A percentile compares a stretch with the other conserved stretches of the same genome.
Conservation (phyloP, 345 rosid genomes). For the Camelina hispida region DNA sequence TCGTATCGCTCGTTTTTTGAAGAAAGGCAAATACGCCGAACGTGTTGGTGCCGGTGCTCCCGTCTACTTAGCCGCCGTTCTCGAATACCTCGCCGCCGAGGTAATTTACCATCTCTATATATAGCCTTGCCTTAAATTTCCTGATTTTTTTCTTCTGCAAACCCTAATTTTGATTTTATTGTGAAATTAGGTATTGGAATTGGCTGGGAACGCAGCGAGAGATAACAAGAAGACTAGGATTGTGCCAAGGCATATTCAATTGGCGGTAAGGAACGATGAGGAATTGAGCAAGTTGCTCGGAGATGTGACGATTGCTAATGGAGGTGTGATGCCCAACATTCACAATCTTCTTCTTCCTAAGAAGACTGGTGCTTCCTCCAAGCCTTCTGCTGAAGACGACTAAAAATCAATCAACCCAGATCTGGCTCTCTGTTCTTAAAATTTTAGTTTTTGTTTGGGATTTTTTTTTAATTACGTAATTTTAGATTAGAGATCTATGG, state of each 20-base stretch:
- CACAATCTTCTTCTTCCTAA: conserved; percentile 87
- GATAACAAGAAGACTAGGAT: conserved; percentile 92
- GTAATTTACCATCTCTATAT: conserved; percentile 20
- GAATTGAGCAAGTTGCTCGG: conserved; percentile 90
- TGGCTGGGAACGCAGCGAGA: conserved; percentile 88
- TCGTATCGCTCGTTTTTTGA: conserved; percentile 93
- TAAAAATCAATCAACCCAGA: neutral
- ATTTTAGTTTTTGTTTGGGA: neutral
- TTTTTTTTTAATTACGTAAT: neutral
- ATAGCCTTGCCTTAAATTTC: neutral
- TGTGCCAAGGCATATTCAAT: conserved; percentile 86
- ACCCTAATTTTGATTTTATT: conserved; percentile 8
- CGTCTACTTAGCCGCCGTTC: conserved; percentile 91
- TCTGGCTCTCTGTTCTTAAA: neutral
- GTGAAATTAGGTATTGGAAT: conserved; percentile 67
- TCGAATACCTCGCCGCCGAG: conserved; percentile 98
- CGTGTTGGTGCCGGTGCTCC: conserved; percentile 97
- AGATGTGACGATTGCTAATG: conserved; percentile 87
- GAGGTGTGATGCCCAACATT: conserved; percentile 96
- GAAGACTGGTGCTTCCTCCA: conserved; percentile 66
- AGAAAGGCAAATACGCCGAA: conserved; percentile 93
- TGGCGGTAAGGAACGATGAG: conserved; percentile 88
- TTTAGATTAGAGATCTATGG: conserved; percentile 12
- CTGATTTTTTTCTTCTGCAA: neutral
- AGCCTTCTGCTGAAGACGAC: conserved; percentile 64